Percentiles rank a stretch among this genome's conserved stretches.
Conservation (phyloP, 495 filamentous ascomycete genomes). For the Chaetomium tenue region DNA sequence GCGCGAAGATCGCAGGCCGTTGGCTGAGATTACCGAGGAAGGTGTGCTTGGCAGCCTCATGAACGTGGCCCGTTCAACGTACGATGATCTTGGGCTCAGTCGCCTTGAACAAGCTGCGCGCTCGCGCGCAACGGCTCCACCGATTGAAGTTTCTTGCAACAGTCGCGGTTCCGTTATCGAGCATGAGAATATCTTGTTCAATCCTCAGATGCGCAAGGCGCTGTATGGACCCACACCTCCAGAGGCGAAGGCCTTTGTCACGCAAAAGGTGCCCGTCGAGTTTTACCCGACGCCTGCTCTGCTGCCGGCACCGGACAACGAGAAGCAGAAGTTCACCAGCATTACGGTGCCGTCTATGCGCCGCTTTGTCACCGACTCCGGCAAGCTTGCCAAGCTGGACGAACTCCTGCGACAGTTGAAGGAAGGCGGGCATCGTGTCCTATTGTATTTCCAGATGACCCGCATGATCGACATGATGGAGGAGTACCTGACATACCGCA, state of each 20-base stretch:
- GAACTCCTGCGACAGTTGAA: constrained; percentile 83
- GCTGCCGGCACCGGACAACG: constrained; percentile 72
- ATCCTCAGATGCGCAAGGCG: constrained; percentile 65
- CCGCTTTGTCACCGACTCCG: constrained; percentile 95
- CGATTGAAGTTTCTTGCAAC: constrained; percentile 73
- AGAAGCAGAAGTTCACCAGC: constrained; percentile 78
- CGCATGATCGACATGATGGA: constrained; percentile 99
- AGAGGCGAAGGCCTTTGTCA: constrained; percentile 71
- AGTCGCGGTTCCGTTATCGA: constrained; percentile 65
- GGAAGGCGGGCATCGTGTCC: constrained; percentile 86
- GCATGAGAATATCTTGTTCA: constrained; percentile 76
- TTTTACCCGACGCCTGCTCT: constrained; percentile 62
- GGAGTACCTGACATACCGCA: constrained; percentile 96
- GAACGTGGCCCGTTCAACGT: constrained; percentile 69
- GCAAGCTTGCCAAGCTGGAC: constrained; percentile 92
- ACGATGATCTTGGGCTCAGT: constrained; percentile 65
- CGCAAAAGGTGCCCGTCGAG: constrained; percentile 61
- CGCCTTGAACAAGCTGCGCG: constrained; percentile 76
- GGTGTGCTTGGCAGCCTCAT: constrained; percentile 72
- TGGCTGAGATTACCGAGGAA: constrained; percentile 69
- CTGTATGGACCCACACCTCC: constrained; percentile 65
- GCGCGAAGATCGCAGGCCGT: constrained; percentile 61
- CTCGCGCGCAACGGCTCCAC: constrained; percentile 79
- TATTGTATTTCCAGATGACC: constrained; percentile 99
- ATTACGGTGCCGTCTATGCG: constrained; percentile 97